These are phyloP conservation scores for Colletotrichum eremochloae DNA, from an alignment of 2,329 filamentous ascomycete genomes.

Conservation along the genomic window DNA sequence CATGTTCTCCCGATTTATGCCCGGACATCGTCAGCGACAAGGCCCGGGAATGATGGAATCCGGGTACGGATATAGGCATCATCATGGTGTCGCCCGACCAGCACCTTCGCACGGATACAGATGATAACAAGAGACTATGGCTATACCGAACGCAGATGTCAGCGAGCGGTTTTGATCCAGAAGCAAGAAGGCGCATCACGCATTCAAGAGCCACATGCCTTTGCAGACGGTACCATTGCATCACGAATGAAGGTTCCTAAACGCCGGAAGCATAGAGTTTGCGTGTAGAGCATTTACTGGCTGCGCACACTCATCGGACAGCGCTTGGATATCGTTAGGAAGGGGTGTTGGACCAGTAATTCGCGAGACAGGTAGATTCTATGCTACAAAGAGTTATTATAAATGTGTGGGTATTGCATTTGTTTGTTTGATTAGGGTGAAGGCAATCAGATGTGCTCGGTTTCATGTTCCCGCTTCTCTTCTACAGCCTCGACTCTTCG, in stretches of 20 bases:
- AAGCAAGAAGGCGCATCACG: too few species aligned
- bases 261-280: neutral
- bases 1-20: conserved; percentile 28
- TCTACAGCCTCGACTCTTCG: conserved; percentile 69
- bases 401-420: conserved; percentile 6
- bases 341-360: neutral
- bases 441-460: conserved; percentile 26
- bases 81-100: conserved; percentile 24
- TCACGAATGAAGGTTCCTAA: neutral
- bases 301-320: conserved; percentile 1
- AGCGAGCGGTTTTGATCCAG: neutral
- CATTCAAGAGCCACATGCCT: neutral
- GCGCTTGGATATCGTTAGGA: neutral
- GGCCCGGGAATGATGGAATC: conserved; percentile 37
- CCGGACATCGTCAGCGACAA: conserved; percentile 18
- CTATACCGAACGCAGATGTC: neutral
- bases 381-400: conserved; percentile 22
- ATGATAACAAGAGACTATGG: neutral
- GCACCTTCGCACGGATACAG: conserved; percentile 25
- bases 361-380: neutral
- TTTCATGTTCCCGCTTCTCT: conserved; percentile 57
- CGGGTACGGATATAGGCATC: conserved; percentile 28
- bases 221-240: neutral
- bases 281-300: neutral
- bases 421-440: neutral